Evolutionary conservation across 1,284 basidiomycete genomes (phyloP).

Genomic region (Ustilago trichophora): DNA sequence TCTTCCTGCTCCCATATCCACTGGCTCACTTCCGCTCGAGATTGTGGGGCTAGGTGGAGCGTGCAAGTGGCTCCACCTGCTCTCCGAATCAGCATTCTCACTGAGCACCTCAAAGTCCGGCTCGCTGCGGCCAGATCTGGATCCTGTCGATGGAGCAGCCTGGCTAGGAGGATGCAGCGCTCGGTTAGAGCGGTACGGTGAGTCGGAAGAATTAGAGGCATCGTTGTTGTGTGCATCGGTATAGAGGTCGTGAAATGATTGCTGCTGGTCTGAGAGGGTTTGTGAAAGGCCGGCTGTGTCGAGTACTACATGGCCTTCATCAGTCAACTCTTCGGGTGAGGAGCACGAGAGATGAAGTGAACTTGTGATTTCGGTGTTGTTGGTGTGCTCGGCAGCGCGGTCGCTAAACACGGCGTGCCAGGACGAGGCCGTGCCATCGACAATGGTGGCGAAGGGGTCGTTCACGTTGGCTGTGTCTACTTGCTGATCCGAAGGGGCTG

Average conservation of each 20-base stretch:
- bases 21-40: slow-evolving; percentile 24
- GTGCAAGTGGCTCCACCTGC: slow-evolving; percentile 25
- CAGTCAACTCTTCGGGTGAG: neutral
- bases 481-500: neutral
- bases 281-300: slow-evolving; percentile 43
- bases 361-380: neutral
- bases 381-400: neutral
- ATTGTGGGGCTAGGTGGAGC: slow-evolving; percentile 30
- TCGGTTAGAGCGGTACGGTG: slow-evolving; percentile 30
- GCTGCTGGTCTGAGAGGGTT: slow-evolving; percentile 36
- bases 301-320: slow-evolving; percentile 20
- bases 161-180: slow-evolving; percentile 8
- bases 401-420: slow-evolving; percentile 42
- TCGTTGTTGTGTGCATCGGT: slow-evolving; percentile 1
- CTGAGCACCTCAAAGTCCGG: slow-evolving; percentile 40
- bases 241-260: slow-evolving; percentile 13
- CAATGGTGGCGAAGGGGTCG: slow-evolving; percentile 27
- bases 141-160: neutral
- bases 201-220: neutral
- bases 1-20: neutral
- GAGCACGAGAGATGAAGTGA: too few species aligned
- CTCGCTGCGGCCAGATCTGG: slow-evolving; percentile 12
- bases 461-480: too few species aligned
- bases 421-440: slow-evolving; percentile 31
- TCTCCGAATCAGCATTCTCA: slow-evolving; percentile 21